These are phyloP conservation scores for Azolla pinnata DNA, from an alignment of 75 land plant species.

Conservation along the genomic window DNA sequence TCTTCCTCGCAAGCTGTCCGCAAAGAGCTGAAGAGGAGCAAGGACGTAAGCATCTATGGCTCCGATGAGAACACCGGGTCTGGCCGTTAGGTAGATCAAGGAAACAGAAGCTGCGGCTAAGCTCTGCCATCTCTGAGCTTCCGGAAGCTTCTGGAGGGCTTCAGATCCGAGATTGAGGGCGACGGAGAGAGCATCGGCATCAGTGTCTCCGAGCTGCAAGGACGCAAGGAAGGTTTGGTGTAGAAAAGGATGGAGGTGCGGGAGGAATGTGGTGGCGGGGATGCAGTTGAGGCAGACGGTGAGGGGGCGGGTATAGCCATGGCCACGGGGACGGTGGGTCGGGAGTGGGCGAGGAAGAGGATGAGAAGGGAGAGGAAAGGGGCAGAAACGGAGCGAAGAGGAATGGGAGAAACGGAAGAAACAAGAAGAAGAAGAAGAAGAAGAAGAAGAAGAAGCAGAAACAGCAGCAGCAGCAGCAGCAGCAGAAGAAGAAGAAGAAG, in stretches of 20 bases:
- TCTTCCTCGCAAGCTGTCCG: slow-evolving; percentile 50
- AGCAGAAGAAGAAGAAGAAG: too few species aligned
- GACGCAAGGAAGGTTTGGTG: background rate
- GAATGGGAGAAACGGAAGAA: background rate
- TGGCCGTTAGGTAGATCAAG: slow-evolving; percentile 79
- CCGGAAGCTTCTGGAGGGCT: background rate
- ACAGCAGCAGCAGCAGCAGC: too few species aligned
- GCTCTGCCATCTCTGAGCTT: slow-evolving; percentile 8
- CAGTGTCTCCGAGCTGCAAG: background rate
- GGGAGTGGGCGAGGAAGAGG: background rate
- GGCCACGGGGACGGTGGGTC: background rate
- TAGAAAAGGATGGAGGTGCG: too few species aligned
- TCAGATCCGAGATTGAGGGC: background rate
- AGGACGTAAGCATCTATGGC: slow-evolving; percentile 86
- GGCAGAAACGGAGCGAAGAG: background rate
- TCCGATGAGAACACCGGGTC: slow-evolving; percentile 82
- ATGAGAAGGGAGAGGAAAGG: background rate
- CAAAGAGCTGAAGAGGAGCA: slow-evolving; percentile 65
- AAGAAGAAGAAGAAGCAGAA: background rate
- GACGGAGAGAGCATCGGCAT: background rate
- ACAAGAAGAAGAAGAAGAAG: background rate
- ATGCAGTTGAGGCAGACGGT: too few species aligned
- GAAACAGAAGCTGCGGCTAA: slow-evolving; percentile 16
- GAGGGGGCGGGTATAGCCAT: background rate
- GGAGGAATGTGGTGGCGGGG: background rate